Conservation (phyloP, 345 rosid genomes). For the Raphanus sativus region DNA sequence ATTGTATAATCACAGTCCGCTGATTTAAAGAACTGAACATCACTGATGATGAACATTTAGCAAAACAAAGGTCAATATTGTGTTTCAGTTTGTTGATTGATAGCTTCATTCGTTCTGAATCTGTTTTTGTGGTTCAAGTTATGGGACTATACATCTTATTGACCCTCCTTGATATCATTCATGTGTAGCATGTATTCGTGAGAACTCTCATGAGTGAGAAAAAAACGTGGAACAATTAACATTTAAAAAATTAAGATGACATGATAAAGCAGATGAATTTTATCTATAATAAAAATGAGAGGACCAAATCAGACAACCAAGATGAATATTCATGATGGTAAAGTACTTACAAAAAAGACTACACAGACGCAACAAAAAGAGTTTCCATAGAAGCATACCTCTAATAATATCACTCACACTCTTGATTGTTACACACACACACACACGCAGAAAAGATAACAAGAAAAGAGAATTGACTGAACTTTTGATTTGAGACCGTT, state of each 20-base stretch:
- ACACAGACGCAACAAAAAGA: constrained; percentile 29
- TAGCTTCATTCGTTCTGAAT: background rate
- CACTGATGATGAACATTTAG: background rate
- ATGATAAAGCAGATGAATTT: constrained; percentile 2
- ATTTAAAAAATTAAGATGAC: background rate
- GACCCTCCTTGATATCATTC: background rate
- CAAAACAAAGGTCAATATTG: background rate
- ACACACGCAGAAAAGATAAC: background rate
- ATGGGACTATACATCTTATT: background rate
- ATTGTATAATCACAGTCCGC: no score
- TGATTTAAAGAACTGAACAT: background rate
- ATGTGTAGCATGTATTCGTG: background rate
- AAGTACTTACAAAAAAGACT: constrained; percentile 25
- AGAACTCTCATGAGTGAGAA: background rate
- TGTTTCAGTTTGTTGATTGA: background rate
- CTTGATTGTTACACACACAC: constrained; percentile 25
- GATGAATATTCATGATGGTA: constrained; percentile 17
- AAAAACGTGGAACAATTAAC: background rate
- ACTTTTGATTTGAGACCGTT: background rate
- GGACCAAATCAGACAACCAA: constrained; percentile 7
- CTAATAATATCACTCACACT: constrained; percentile 21
- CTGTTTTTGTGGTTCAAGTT: background rate
- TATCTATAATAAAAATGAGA: constrained; percentile 5
- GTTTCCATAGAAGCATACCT: constrained; percentile 9
- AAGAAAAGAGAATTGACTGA: background rate